Evolutionary conservation across 2,329 filamentous ascomycete genomes (phyloP).

Genomic region (Dactylonectria macrodidyma): DNA sequence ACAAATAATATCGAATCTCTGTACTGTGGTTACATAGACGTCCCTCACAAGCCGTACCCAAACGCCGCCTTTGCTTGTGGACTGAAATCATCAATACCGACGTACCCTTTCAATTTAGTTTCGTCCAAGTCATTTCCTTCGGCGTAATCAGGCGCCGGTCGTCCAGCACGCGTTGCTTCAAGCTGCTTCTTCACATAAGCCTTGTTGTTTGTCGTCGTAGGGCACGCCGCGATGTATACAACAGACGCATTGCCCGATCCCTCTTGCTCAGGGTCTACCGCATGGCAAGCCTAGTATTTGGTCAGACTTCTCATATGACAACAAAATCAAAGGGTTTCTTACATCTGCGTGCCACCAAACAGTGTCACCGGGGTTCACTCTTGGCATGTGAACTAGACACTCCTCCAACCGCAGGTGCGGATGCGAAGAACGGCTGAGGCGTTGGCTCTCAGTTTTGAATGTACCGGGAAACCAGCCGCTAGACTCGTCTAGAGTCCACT

Average conservation of each 20-base stretch:
- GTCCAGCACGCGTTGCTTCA: slow-evolving; percentile 24
- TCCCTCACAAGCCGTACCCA: slow-evolving; percentile 25
- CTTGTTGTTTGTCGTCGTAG: slow-evolving; percentile 49
- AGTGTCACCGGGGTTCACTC: slow-evolving; percentile 30
- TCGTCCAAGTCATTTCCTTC: slow-evolving; percentile 30
- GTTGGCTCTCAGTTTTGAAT: slow-evolving; percentile 44
- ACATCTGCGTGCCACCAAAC: slow-evolving; percentile 50
- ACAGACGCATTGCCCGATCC: slow-evolving; percentile 53
- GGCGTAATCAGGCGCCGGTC: slow-evolving; percentile 22
- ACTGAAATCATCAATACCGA: slow-evolving; percentile 22
- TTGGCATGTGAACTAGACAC: slow-evolving; percentile 56
- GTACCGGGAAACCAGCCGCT: slow-evolving; percentile 57
- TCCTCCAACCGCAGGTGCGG: slow-evolving; percentile 57
- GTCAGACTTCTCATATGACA: neutral
- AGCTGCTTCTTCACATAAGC: slow-evolving; percentile 42
- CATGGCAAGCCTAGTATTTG: slow-evolving; percentile 51
- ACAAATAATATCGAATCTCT: neutral
- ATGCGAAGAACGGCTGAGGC: slow-evolving; percentile 46
- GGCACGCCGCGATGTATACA: slow-evolving; percentile 54
- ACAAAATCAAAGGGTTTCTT: slow-evolving; percentile 23
- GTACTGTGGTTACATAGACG: neutral
- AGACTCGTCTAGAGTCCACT: slow-evolving; percentile 54
- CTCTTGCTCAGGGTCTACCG: slow-evolving; percentile 56
- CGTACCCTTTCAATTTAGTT: slow-evolving; percentile 31
- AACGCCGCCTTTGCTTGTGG: slow-evolving; percentile 30